Conservation (phyloP, 257 asterid genomes). For the Ilex asprella region DNA sequence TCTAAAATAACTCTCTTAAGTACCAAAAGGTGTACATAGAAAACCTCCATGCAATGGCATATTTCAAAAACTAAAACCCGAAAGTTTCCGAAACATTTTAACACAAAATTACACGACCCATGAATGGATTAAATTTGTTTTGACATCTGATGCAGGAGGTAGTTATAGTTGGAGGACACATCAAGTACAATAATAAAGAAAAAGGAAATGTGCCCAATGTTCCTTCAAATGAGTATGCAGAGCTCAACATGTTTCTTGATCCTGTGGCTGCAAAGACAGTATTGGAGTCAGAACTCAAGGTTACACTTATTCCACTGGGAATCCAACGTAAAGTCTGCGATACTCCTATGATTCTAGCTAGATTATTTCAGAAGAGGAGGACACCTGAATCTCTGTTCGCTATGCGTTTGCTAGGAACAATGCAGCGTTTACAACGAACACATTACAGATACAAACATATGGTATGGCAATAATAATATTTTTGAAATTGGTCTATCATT, state of each 20-base stretch:
- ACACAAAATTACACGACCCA: no score
- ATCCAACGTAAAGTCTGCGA: conserved; percentile 43
- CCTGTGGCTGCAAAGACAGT: conserved; percentile 71
- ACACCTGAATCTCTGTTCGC: conserved; percentile 62
- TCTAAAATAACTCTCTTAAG: no score
- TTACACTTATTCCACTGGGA: conserved; percentile 68
- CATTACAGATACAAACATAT: conserved; percentile 49
- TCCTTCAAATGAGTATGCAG: conserved; percentile 57
- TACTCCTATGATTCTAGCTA: conserved; percentile 21
- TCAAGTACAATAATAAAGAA: conserved; percentile 20
- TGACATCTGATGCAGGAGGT: conserved; percentile 42
- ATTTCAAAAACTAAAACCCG: no score
- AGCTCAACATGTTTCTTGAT: conserved; percentile 76
- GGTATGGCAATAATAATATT: conserved; percentile 30
- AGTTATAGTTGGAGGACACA: conserved; percentile 69
- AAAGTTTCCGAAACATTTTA: no score
- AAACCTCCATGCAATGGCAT: no score
- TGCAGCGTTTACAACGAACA: conserved; percentile 36
- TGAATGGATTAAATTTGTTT: neutral
- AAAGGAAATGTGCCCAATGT: conserved; percentile 61
- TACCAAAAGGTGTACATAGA: no score
- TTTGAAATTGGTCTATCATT: no score
- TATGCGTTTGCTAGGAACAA: conserved; percentile 39
- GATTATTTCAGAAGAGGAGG: conserved; percentile 28
- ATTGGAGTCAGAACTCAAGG: conserved; percentile 36